Conservation (phyloP, 2,329 filamentous ascomycete species). For the Neoscytalidium dimidiatum region DNA sequence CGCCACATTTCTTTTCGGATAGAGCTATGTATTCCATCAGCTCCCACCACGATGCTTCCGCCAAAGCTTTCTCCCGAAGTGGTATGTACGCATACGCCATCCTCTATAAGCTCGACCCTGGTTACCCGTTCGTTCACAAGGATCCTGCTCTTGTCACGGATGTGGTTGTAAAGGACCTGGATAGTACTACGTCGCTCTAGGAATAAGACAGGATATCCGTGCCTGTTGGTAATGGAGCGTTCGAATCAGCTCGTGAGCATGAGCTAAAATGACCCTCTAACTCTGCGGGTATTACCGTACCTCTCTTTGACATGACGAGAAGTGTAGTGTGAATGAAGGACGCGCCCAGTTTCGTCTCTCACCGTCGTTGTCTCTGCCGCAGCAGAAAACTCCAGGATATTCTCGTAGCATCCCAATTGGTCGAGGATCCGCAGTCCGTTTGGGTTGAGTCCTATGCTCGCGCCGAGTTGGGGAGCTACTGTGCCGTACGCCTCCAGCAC, state of each 20-base stretch:
- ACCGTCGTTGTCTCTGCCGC: neutral
- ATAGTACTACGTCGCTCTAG: neutral
- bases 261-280: too few relatives aligned
- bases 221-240: neutral
- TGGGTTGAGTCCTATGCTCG: constrained; percentile 24
- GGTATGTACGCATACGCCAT: neutral
- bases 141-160: neutral
- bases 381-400: neutral
- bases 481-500: constrained; percentile 24
- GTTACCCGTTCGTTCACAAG: neutral
- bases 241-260: neutral
- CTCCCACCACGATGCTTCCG: constrained; percentile 9
- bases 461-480: constrained; percentile 26
- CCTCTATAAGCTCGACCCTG: neutral
- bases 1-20: constrained; percentile 7
- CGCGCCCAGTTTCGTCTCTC: neutral
- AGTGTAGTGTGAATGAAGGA: neutral
- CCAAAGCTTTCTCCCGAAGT: neutral
- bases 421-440: constrained; percentile 27
- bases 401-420: constrained; percentile 25
- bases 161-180: constrained; percentile 18
- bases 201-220: neutral
- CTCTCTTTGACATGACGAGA: neutral
- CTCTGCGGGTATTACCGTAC: too few relatives aligned
- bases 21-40: constrained; percentile 15